phyloP scores from a whole-genome alignment of 306 rosid genomes.

The Quercus alba region DNA sequence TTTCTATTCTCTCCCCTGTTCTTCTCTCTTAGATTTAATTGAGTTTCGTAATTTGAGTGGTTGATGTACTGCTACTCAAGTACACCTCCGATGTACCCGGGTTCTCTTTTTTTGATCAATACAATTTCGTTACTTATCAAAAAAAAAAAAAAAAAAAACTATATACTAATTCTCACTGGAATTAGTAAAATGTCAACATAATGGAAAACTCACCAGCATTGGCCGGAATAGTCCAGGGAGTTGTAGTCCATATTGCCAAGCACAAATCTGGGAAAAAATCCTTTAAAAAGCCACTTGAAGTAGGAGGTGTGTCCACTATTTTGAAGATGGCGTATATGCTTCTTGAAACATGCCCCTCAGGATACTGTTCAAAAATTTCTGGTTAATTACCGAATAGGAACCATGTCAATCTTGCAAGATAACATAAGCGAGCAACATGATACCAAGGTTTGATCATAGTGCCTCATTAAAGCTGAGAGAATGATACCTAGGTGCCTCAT shows the following conservation, averaged over 20 bases:
- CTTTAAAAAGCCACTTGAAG: constrained; percentile 47
- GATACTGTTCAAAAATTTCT: constrained; percentile 62
- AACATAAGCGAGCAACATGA: not conserved
- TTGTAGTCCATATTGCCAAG: constrained; percentile 96
- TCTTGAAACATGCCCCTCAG: constrained; percentile 88
- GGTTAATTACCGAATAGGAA: constrained; percentile 7
- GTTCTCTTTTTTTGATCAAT: too few relatives aligned
- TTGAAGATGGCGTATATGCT: constrained; percentile 84
- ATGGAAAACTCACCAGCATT: constrained; percentile 74
- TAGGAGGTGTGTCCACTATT: constrained; percentile 54
- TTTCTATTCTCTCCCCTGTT: too few relatives aligned
- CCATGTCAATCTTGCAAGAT: not conserved
- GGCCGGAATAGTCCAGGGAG: constrained; percentile 99
- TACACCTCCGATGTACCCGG: too few relatives aligned
- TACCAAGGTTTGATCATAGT: not conserved
- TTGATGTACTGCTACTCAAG: too few relatives aligned
- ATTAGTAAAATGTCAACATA: constrained; percentile 5
- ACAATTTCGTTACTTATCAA: too few relatives aligned
- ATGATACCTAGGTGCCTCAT: too few relatives aligned
- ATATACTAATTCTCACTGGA: not conserved
- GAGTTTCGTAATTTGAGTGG: too few relatives aligned
- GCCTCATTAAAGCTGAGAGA: not conserved
- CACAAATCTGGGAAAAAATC: constrained; percentile 73
- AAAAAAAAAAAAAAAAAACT: not conserved
- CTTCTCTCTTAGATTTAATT: too few relatives aligned